Conservation (phyloP, 345 rosid species). For the Syzygium oleosum region DNA sequence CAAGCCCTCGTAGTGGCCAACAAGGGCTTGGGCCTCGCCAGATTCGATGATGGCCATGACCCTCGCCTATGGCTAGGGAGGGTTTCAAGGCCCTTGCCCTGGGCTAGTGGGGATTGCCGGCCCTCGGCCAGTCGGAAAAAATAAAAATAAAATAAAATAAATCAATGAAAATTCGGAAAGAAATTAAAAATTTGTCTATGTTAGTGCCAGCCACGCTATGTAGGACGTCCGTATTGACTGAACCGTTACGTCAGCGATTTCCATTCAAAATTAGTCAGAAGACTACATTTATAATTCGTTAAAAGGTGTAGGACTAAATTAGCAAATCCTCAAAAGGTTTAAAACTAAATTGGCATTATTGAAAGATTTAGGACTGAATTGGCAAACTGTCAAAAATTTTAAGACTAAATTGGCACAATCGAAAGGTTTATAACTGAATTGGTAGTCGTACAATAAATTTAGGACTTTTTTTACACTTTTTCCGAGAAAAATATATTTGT, state of each 20-base stretch:
- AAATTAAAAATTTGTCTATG: neutral
- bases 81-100: neutral
- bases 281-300: neutral
- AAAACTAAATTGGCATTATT: too few relatives aligned
- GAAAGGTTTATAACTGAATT: neutral
- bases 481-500: too few relatives aligned
- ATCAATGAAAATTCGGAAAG: neutral
- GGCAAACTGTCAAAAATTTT: neutral
- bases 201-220: fast-evolving
- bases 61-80: too few relatives aligned
- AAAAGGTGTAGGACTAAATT: neutral
- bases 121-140: neutral
- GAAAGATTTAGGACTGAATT: neutral
- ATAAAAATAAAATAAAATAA: neutral
- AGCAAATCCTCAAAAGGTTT: too few relatives aligned
- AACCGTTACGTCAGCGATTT: fast-evolving
- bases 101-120: too few relatives aligned
- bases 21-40: too few relatives aligned
- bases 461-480: too few relatives aligned
- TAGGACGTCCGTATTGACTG: fast-evolving
- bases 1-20: neutral
- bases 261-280: neutral
- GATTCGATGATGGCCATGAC: neutral
- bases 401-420: too few relatives aligned
- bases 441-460: fast-evolving